A percentile compares a stretch with the other conserved stretches of the same genome.
These are phyloP conservation scores for Brachypodium distachyon DNA, from an alignment of 202 grass and related monocot species.

Conservation along the genomic window DNA sequence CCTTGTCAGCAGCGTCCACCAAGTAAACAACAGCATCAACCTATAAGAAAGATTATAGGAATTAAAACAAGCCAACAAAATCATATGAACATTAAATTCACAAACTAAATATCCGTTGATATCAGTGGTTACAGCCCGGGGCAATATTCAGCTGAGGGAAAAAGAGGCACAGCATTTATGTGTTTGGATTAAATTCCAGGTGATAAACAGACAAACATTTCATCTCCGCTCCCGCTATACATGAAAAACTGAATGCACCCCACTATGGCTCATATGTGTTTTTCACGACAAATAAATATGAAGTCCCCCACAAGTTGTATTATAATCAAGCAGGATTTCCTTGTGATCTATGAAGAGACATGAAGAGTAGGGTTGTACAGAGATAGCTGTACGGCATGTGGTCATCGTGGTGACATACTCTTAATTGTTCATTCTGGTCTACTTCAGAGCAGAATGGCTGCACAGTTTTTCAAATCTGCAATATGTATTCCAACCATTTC, in stretches of 20 bases:
- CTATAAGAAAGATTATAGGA: conserved; percentile 16
- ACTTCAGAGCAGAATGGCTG: neutral
- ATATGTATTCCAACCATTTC: neutral
- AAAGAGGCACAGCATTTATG: neutral
- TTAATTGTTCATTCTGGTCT: neutral
- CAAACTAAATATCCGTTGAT: neutral
- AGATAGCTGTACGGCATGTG: neutral
- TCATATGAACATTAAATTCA: neutral
- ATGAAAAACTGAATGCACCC: neutral
- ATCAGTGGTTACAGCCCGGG: neutral
- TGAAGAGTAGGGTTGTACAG: neutral
- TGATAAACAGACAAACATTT: neutral
- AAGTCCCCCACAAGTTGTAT: neutral
- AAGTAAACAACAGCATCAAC: conserved; percentile 60
- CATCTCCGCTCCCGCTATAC: neutral
- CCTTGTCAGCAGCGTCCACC: conserved; percentile 53
- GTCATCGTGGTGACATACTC: neutral
- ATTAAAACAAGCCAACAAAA: neutral
- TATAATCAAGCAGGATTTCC: neutral
- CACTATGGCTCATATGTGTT: neutral
- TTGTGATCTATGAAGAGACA: neutral
- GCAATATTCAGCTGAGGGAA: neutral
- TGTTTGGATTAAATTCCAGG: neutral
- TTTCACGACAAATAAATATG: neutral
- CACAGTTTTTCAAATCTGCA: neutral